phyloP scores from a whole-genome alignment of 2,329 filamentous ascomycete species.

The Penicillium expansum region DNA sequence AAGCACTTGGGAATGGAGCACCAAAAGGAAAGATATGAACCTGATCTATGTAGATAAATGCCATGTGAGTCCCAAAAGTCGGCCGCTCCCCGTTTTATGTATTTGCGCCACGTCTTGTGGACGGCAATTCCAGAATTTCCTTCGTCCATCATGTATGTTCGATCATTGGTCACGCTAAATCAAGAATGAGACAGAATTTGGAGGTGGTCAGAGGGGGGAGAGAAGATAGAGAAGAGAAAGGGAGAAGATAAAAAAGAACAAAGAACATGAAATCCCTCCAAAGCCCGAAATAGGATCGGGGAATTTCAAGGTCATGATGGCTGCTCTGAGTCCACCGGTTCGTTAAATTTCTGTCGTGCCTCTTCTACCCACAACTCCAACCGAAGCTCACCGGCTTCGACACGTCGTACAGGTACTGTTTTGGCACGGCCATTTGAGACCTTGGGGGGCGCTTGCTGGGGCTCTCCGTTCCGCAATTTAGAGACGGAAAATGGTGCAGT shows the following conservation, averaged over 20 bases:
- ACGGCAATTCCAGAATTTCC: conserved; percentile 34
- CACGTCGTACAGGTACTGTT: conserved; percentile 60
- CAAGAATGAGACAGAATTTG: conserved; percentile 33
- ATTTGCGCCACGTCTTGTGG: conserved; percentile 38
- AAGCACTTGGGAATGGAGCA: conserved; percentile 14
- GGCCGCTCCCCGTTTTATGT: conserved; percentile 40
- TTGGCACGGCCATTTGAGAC: conserved; percentile 50
- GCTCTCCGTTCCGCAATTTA: conserved; percentile 37
- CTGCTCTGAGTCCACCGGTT: conserved; percentile 40
- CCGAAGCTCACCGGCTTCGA: conserved; percentile 63
- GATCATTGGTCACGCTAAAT: conserved; percentile 44
- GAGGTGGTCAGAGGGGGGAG: conserved; percentile 17
- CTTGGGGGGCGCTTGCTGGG: conserved; percentile 33
- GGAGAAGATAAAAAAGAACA: conserved; percentile 1
- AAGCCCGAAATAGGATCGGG: conserved; percentile 16
- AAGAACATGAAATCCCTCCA: conserved; percentile 15
- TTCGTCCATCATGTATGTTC: conserved; percentile 42
- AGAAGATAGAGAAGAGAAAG: conserved; percentile 20
- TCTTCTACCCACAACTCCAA: conserved; percentile 72
- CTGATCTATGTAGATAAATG: conserved; percentile 40
- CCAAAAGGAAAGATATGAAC: conserved; percentile 33
- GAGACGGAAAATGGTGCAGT: conserved; percentile 42
- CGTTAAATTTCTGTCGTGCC: conserved; percentile 53
- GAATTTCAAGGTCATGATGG: conserved; percentile 30
- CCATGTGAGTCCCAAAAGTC: conserved; percentile 40